Evolutionary conservation across 495 filamentous ascomycete genomes (phyloP), one percentile per base, ranked within the genome.

Genomic region (Podospora appendiculata): DNA sequence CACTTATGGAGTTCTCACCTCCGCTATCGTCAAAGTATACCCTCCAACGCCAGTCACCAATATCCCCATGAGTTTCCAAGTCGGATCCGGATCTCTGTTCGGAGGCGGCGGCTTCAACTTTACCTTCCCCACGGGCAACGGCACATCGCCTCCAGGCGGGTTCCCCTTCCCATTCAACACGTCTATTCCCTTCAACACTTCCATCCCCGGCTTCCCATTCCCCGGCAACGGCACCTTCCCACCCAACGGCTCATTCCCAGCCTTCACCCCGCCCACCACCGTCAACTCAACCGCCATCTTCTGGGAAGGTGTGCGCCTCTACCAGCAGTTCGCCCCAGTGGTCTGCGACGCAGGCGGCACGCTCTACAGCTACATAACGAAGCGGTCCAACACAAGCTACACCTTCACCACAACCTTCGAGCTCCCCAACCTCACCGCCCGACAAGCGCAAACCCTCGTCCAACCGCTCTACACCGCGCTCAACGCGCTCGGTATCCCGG

Each of bases 1-100:
- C 7, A 79, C 78, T 3, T 83, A 76, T 40, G 81, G 77, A 1
- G 67, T 82, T 6, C 74, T 84, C 13, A 70, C 67, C 19, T 78
- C 75, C 1, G 63, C 69, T 42, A 66, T 73, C 33, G 59, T 71
- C 17, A 78, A 76, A 51, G 73, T 67, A 13, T 58, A 66, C 32
- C 67, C 67, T 18, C 57, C 57, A 11, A 46, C 67, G 10, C 53
- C 38, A 1, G 39, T 79, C 45, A 58, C 63, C 9, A 52, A 55
- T 6, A 45, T 60, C 13, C 36, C 55, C 3, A 44, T 67, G 9
- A 48, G 13, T 13, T 59, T 70, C 48, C 48, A 35, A 6, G 48
- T 52, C 32, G 48, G 32, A 10, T 34, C 50, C 2, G 40, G 8
- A 3, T 43, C n/a, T 4, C 13, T 19, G 32, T 54, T 46, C 11